Conservation (phyloP, 257 asterid species). For the Linaria vulgaris region DNA sequence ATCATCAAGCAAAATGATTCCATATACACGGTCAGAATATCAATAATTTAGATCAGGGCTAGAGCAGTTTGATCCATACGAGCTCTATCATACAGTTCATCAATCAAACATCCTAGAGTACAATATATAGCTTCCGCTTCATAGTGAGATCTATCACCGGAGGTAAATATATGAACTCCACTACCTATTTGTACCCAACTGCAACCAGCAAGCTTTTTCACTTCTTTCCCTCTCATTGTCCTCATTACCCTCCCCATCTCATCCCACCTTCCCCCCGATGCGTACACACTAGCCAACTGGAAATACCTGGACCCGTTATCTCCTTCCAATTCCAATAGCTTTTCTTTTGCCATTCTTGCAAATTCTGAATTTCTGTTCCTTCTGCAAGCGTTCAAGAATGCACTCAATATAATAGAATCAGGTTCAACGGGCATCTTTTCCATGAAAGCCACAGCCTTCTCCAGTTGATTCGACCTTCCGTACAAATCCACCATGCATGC, state of each 20-base stretch:
- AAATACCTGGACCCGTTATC: constrained; percentile 63
- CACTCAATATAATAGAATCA: constrained; percentile 59
- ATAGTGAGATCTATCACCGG: constrained; percentile 61
- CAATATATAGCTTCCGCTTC: constrained; percentile 54
- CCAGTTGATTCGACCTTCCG: constrained; percentile 75
- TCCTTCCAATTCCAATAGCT: constrained; percentile 54
- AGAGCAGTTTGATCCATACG: constrained; percentile 17
- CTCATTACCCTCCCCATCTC: constrained; percentile 87
- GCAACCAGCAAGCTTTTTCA: constrained; percentile 72
- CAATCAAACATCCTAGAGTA: constrained; percentile 48
- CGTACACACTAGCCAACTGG: constrained; percentile 82
- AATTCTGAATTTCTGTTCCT: constrained; percentile 55
- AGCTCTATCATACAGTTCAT: constrained; percentile 38
- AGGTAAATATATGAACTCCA: constrained; percentile 56
- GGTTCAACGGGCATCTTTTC: constrained; percentile 60
- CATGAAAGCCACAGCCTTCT: constrained; percentile 63
- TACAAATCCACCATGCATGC: constrained; percentile 95
- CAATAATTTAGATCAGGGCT: too few relatives aligned
- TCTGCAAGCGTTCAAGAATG: constrained; percentile 79
- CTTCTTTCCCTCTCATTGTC: constrained; percentile 75
- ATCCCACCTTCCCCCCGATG: constrained; percentile 74
- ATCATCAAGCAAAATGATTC: neutral
- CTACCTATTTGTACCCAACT: constrained; percentile 71
- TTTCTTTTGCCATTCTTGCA: constrained; percentile 63
- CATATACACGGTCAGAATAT: too few relatives aligned